Conservation (phyloP, 768 basidiomycete genomes). For the Glaciozyma martinii region DNA sequence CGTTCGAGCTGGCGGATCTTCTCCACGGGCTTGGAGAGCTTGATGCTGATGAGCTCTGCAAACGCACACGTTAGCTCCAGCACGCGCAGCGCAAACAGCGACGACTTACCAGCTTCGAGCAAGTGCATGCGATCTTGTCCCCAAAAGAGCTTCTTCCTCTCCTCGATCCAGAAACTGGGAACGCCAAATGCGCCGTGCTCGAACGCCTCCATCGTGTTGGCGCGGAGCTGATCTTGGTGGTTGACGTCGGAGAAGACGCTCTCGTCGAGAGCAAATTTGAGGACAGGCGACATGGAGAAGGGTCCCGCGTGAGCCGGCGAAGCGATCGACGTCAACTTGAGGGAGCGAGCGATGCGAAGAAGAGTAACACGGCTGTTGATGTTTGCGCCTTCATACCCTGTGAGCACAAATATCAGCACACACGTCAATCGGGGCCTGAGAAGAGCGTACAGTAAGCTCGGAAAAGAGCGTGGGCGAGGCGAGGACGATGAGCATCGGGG, state of each 20-base stretch:
- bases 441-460: neutral
- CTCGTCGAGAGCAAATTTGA: neutral
- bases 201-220: slow-evolving; percentile 2
- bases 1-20: neutral
- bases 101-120: neutral
- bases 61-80: too few species aligned
- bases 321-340: neutral
- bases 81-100: too few species aligned
- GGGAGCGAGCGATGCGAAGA: neutral
- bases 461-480: neutral
- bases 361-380: neutral
- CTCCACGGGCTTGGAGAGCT: neutral
- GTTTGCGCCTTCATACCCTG: neutral
- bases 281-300: neutral
- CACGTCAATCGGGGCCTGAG: too few species aligned
- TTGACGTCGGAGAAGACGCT: neutral
- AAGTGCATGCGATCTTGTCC: slow-evolving; percentile 3
- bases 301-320: neutral
- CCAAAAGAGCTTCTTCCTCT: neutral
- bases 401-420: too few species aligned
- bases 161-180: neutral
- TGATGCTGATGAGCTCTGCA: neutral
- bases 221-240: neutral
- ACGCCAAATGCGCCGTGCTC: slow-evolving; percentile 3
- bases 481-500: neutral